Evolutionary conservation across 352 stramenopile species (phyloP).

Genomic region (Phytophthora ohioensis): DNA sequence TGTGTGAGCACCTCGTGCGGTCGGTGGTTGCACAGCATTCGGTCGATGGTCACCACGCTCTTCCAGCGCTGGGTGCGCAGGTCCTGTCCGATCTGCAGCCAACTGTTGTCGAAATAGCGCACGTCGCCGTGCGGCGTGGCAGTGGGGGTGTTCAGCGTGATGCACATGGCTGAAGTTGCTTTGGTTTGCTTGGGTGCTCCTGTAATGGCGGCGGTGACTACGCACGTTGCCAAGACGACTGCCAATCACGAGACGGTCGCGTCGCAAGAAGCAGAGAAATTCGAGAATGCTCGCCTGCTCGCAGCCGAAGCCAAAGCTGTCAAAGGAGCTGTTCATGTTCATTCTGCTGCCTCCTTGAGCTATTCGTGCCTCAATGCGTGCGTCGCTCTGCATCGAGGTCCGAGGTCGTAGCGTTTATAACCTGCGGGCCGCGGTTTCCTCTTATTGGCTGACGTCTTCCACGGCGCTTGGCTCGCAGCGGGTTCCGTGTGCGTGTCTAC

Average conservation of each 20-base stretch:
- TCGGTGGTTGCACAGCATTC: constrained; percentile 66
- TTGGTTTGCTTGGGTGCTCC: not conserved
- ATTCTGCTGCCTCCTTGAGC: constrained; percentile 8
- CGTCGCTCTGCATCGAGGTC: constrained; percentile 9
- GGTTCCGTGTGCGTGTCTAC: constrained; percentile 22
- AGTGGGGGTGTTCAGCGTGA: constrained; percentile 4
- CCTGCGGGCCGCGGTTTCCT: constrained; percentile 1
- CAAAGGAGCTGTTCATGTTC: constrained; percentile 13
- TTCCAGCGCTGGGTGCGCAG: constrained; percentile 55
- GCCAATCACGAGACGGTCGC: not conserved
- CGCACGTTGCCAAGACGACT: not conserved
- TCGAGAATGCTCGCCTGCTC: constrained; percentile 15
- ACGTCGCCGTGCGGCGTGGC: constrained; percentile 14
- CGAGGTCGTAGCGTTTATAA: constrained; percentile 20
- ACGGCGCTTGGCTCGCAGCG: not conserved
- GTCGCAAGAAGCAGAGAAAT: constrained; percentile 8
- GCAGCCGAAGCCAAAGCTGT: not conserved
- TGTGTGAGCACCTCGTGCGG: constrained; percentile 73
- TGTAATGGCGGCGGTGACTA: not conserved
- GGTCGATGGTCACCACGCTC: constrained; percentile 64
- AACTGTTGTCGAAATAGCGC: constrained; percentile 33
- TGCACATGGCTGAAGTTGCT: constrained; percentile 9
- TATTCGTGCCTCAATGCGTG: constrained; percentile 20
- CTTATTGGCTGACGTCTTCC: constrained; percentile 13
- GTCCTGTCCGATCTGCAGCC: constrained; percentile 37